Base-by-base conservation (phyloP, 139 green algal genomes). In the Marvania coccoides region DNA sequence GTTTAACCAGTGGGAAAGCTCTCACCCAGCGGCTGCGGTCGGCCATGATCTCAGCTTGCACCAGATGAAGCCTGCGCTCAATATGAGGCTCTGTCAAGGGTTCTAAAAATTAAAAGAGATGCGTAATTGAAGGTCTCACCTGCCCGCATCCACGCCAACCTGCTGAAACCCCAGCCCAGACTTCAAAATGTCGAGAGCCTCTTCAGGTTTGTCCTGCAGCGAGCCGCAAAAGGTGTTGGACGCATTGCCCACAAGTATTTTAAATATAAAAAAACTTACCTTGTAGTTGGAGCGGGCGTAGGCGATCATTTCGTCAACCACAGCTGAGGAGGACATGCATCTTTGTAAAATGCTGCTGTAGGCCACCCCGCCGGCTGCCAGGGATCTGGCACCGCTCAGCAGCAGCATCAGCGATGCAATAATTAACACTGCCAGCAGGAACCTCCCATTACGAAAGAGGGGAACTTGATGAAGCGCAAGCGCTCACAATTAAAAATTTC, bases 111-210 rank as follows among this genome's bases (percentile, higher is more conserved):
- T n/a, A 0, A 23, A 6, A 30, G 36, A 8, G 53, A 54, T 4
- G 37, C n/a, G 57, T 37, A 63, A 6, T 14, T 5, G 26, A 10
- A 33, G 35, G 3, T 2, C 36, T 7, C 65, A 64, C 55, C 65
- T 57, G 47, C 71, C 47, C 10, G 65, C 63, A 30, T 61, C 55
- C 15, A 48, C 26, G 3, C 63, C 56, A 13, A 34, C 31, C 1
- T n/a, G 58, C 56, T 62, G 59, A 55, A 65, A 68, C 9, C 37
- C n/a, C 46, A 86, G 47, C 0, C 81, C 81, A 15, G 71, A 78
- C 26, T 70, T 67, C 5, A 87, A 59, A 1, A 87, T 61, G 26
- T 87, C 81, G 0, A 79, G n/a, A 0, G 75, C 81, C 61, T 85
- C 70, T 42, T 87, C 67, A 2, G 58, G 63, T 19, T 78, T 74